Evolutionary conservation across 2,329 filamentous ascomycete genomes (phyloP).

Genomic region (Zopfia rhizophila): DNA sequence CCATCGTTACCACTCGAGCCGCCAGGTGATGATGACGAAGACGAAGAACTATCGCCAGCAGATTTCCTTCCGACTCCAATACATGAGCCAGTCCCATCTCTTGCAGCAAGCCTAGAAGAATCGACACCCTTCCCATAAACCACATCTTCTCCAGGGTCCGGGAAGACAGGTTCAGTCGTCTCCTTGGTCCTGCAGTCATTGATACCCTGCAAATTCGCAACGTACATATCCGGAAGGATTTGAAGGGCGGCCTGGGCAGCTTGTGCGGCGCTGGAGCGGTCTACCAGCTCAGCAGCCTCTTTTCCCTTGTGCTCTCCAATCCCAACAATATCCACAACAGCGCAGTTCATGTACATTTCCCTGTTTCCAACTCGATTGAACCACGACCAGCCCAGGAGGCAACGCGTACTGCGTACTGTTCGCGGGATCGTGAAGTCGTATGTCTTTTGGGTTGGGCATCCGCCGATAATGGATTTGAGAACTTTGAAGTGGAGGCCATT

Average conservation of each 20-base stretch:
- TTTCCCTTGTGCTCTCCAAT: not conserved
- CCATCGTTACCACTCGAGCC: conserved; percentile 19
- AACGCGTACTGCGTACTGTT: conserved; percentile 69
- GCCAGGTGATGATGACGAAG: conserved; percentile 13
- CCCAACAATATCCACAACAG: conserved; percentile 69
- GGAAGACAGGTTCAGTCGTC: conserved; percentile 52
- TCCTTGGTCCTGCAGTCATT: conserved; percentile 54
- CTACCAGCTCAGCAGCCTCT: conserved; percentile 11
- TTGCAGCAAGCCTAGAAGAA: conserved; percentile 22
- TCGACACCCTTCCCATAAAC: conserved; percentile 49
- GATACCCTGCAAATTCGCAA: conserved; percentile 54
- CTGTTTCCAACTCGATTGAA: conserved; percentile 81
- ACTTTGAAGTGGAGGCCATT: conserved; percentile 76
- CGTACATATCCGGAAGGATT: conserved; percentile 54
- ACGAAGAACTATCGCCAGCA: conserved; percentile 21
- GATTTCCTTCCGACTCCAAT: conserved; percentile 29
- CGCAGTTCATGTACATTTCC: conserved; percentile 91
- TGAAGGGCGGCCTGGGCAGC: conserved; percentile 39
- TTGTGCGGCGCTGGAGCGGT: conserved; percentile 27
- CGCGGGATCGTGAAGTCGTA: conserved; percentile 75
- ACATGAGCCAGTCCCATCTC: conserved; percentile 27
- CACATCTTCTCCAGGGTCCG: conserved; percentile 54
- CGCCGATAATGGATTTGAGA: conserved; percentile 70
- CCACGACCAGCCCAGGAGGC: conserved; percentile 76
- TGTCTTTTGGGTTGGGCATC: conserved; percentile 61